phyloP scores from a whole-genome alignment of 2,329 filamentous ascomycete genomes.

The Fusarium sp. region DNA sequence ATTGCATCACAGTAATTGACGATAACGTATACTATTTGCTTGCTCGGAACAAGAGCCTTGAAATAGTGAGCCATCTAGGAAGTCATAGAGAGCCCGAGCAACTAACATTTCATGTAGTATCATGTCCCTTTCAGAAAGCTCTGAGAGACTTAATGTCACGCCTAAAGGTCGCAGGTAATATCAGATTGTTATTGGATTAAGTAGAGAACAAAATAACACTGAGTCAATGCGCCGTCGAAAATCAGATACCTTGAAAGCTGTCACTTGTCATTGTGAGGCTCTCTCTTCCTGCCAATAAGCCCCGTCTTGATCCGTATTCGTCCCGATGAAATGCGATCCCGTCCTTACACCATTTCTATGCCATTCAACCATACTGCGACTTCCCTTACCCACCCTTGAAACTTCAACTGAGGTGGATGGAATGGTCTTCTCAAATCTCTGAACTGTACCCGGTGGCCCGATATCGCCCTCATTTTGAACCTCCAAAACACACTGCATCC shows the following conservation, averaged over 20 bases:
- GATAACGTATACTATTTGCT: constrained; percentile 47
- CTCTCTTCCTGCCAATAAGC: constrained; percentile 33
- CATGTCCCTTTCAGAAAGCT: constrained; percentile 39
- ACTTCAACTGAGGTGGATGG: background rate
- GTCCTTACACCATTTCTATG: constrained; percentile 45
- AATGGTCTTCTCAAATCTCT: constrained; percentile 5
- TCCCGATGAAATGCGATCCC: constrained; percentile 43
- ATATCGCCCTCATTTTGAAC: background rate
- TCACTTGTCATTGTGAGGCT: constrained; percentile 25
- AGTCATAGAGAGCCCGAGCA: background rate
- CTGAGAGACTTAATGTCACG: background rate
- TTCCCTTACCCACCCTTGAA: constrained; percentile 10
- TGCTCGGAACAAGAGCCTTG: constrained; percentile 41
- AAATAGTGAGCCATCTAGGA: constrained; percentile 42
- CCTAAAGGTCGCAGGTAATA: background rate
- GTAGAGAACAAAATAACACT: constrained; percentile 33
- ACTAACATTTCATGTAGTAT: constrained; percentile 35
- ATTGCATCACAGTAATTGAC: constrained; percentile 43
- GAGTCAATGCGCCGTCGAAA: constrained; percentile 39
- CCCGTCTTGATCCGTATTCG: constrained; percentile 35
- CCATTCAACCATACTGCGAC: constrained; percentile 32
- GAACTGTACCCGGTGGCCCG: background rate
- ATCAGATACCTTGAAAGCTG: constrained; percentile 33
- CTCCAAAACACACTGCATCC: constrained; percentile 26
- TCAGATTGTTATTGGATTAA: constrained; percentile 23